These are phyloP conservation scores for Yamadazyma buinensis DNA, from an alignment of 1,139 yeast genomes.

Conservation along the genomic window DNA sequence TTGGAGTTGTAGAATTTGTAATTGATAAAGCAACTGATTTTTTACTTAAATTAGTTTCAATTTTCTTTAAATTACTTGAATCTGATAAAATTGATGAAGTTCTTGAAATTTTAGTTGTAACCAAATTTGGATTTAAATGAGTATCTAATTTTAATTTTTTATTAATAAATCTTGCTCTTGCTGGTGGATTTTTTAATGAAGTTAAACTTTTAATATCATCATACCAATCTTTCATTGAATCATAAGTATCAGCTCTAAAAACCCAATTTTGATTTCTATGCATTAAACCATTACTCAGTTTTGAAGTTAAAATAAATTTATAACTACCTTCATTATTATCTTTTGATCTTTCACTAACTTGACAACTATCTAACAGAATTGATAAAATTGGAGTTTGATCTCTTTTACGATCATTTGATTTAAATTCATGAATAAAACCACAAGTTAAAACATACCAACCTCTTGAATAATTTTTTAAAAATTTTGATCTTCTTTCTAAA, in stretches of 20 bases:
- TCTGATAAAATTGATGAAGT: slow-evolving; percentile 26
- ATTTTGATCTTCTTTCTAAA: slow-evolving; percentile 87
- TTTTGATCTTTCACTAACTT: slow-evolving; percentile 76
- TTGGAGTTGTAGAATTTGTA: neutral
- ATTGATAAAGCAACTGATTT: slow-evolving; percentile 19
- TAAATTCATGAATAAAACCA: slow-evolving; percentile 85
- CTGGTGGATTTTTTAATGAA: slow-evolving; percentile 50
- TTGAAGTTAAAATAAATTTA: slow-evolving; percentile 78
- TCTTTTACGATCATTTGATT: slow-evolving; percentile 73
- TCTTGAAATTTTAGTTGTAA: slow-evolving; percentile 20
- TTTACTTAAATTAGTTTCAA: slow-evolving; percentile 17
- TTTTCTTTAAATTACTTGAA: slow-evolving; percentile 21
- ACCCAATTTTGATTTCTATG: slow-evolving; percentile 91
- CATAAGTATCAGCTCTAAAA: slow-evolving; percentile 78
- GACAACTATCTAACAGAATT: slow-evolving; percentile 74
- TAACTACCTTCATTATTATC: slow-evolving; percentile 60
- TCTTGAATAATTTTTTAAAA: slow-evolving; percentile 79
- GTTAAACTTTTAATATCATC: slow-evolving; percentile 69
- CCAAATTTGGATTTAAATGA: slow-evolving; percentile 14
- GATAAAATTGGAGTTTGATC: slow-evolving; percentile 91
- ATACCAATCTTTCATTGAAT: slow-evolving; percentile 80
- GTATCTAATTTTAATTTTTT: slow-evolving; percentile 17
- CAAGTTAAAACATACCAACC: slow-evolving; percentile 94
- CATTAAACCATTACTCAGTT: slow-evolving; percentile 58
- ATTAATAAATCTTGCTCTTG: slow-evolving; percentile 34